Conservation (phyloP, 2,329 filamentous ascomycete genomes). For the Diplodia mutila region DNA sequence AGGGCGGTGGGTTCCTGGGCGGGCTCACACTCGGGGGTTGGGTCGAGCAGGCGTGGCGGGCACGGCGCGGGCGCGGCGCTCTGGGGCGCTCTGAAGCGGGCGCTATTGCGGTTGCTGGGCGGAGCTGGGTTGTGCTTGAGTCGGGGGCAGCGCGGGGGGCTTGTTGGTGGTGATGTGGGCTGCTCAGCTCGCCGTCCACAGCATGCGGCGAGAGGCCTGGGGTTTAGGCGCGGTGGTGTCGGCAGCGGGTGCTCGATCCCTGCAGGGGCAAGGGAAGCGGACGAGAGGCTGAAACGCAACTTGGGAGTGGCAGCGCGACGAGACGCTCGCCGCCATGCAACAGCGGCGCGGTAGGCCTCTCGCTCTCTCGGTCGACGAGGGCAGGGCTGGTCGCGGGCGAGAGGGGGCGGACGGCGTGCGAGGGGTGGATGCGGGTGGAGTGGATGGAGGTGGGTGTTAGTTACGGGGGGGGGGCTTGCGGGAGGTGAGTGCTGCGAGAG, state of each 20-base stretch:
- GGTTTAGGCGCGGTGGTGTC: constrained; percentile 5
- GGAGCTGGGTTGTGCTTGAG: neutral
- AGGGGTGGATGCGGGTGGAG: neutral
- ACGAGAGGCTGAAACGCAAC: constrained; percentile 27
- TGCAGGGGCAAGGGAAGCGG: constrained; percentile 26
- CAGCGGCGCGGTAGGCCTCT: constrained; percentile 9
- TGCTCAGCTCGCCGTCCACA: constrained; percentile 4
- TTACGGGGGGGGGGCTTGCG: constrained; percentile 17
- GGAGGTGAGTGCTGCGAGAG: constrained; percentile 9
- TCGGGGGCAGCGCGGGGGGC: constrained; percentile 15
- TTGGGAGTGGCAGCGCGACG: constrained; percentile 21
- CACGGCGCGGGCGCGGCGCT: constrained; percentile 3
- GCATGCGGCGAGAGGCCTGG: constrained; percentile 15
- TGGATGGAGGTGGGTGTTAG: constrained; percentile 17
- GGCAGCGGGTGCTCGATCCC: constrained; percentile 22
- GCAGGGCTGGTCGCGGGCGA: constrained; percentile 2
- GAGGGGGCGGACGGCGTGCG: neutral
- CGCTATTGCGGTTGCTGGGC: constrained; percentile 4
- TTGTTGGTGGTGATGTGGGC: neutral
- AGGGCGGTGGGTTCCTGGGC: neutral
- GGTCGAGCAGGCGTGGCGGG: neutral
- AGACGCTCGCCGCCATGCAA: constrained; percentile 26
- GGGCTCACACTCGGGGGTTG: constrained; percentile 8
- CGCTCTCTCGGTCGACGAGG: constrained; percentile 18
- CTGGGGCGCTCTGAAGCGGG: neutral